A percentile compares a stretch with the other conserved stretches of the same genome.
These are phyloP conservation scores for Acanthamoeba quina DNA, from an alignment of 208 protist species.

Conservation along the genomic window DNA sequence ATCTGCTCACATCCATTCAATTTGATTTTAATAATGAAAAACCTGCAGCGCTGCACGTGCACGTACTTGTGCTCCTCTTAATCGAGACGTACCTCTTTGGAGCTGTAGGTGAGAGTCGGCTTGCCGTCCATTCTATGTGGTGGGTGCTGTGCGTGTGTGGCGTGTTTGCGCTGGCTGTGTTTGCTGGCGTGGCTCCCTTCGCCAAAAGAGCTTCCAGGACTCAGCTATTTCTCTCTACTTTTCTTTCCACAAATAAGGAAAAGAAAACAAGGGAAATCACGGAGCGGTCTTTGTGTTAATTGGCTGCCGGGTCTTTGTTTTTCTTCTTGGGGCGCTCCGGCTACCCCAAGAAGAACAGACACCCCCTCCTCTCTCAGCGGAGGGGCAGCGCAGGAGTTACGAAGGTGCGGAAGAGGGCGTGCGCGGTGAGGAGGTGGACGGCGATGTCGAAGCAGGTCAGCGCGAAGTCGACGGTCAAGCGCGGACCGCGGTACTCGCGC, in stretches of 20 bases:
- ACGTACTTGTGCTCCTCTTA: no score
- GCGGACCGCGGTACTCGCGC: conserved; percentile 1
- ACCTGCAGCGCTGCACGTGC: not conserved
- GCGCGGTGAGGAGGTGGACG: not conserved
- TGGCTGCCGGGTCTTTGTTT: no score
- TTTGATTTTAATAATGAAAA: not conserved
- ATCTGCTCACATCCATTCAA: conserved; percentile 24
- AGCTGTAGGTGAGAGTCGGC: conserved; percentile 8
- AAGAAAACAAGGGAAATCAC: not conserved
- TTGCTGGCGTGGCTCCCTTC: not conserved
- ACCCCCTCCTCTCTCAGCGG: not conserved
- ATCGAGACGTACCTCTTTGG: conserved; percentile 3
- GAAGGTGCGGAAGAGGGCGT: conserved; percentile 10
- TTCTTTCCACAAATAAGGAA: not conserved
- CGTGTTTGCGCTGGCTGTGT: not conserved
- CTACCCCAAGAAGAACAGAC: no score
- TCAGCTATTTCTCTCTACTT: not conserved
- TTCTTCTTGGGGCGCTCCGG: no score
- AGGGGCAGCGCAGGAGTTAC: not conserved
- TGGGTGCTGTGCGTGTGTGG: not conserved
- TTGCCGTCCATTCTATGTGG: conserved; percentile 5
- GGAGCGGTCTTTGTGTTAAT: conserved; percentile 5
- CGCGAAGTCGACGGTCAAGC: conserved; percentile 15
- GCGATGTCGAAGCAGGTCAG: conserved; percentile 30
- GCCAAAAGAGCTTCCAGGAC: not conserved